phyloP scores from a whole-genome alignment of 805 yeast genomes.

The Blastobotrys attinorum region DNA sequence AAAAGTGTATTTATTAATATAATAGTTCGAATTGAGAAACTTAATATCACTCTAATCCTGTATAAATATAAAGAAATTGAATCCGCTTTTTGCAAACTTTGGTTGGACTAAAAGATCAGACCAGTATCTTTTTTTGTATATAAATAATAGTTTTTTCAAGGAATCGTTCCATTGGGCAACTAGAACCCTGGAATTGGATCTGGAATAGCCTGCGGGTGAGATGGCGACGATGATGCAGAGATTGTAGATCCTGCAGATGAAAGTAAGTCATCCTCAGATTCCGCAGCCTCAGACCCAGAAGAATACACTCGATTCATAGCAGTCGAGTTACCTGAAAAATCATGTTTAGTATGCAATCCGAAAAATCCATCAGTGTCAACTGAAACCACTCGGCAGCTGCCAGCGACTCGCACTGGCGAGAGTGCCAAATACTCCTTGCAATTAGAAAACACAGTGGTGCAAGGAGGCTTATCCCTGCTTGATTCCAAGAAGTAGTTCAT shows the following conservation, averaged over 20 bases:
- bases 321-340: background rate
- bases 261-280: background rate
- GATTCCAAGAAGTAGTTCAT: slow-evolving; percentile 20
- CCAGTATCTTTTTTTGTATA: too few species aligned
- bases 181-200: too few species aligned
- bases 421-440: slow-evolving; percentile 23
- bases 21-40: too few species aligned
- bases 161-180: too few species aligned
- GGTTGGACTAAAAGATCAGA: too few species aligned
- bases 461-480: slow-evolving; percentile 9
- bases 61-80: too few species aligned
- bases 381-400: slow-evolving; percentile 15
- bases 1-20: too few species aligned
- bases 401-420: slow-evolving; percentile 4
- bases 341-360: slow-evolving; percentile 23
- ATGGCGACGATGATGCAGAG: too few species aligned
- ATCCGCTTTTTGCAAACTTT: too few species aligned
- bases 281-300: background rate
- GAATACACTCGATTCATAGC: background rate
- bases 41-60: too few species aligned
- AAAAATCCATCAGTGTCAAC: slow-evolving; percentile 27
- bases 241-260: background rate
- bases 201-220: too few species aligned
- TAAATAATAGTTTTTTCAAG: too few species aligned
- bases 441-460: slow-evolving; percentile 22